Evolutionary conservation across 371 early-diverging fungal genomes (phyloP).

Genomic region (Mortierella sp.): DNA sequence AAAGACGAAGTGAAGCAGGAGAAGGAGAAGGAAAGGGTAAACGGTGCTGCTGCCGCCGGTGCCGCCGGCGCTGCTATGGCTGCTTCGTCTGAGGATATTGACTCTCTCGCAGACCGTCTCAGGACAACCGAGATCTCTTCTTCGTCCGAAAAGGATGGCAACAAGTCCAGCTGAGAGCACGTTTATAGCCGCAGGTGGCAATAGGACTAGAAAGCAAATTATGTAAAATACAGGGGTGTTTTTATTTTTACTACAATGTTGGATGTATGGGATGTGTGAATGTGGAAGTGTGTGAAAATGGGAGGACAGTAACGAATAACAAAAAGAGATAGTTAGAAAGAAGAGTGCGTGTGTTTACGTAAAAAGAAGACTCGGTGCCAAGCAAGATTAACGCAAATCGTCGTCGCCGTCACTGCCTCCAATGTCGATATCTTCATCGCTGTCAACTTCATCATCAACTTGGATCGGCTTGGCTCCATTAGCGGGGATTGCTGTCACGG

Average conservation of each 20-base stretch:
- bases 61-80: neutral
- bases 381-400: constrained; percentile 46
- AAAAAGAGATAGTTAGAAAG: neutral
- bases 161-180: constrained; percentile 1
- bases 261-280: neutral
- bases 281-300: neutral
- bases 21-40: neutral
- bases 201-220: neutral
- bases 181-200: neutral
- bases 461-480: constrained; percentile 20
- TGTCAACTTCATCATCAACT: constrained; percentile 62
- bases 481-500: neutral
- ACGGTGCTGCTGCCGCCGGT: neutral
- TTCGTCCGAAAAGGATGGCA: neutral
- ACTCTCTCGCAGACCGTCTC: neutral
- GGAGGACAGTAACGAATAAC: neutral
- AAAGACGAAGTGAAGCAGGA: neutral
- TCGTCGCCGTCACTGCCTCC: constrained; percentile 77
- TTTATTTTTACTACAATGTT: constrained; percentile 1
- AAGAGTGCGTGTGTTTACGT: too few relatives aligned
- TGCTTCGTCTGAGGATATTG: neutral
- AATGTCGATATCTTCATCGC: constrained; percentile 77
- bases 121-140: neutral
- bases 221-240: constrained; percentile 2
- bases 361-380: neutral